These are phyloP conservation scores for Beauveria varroae DNA, from an alignment of 2,329 filamentous ascomycete species.

Conservation along the genomic window DNA sequence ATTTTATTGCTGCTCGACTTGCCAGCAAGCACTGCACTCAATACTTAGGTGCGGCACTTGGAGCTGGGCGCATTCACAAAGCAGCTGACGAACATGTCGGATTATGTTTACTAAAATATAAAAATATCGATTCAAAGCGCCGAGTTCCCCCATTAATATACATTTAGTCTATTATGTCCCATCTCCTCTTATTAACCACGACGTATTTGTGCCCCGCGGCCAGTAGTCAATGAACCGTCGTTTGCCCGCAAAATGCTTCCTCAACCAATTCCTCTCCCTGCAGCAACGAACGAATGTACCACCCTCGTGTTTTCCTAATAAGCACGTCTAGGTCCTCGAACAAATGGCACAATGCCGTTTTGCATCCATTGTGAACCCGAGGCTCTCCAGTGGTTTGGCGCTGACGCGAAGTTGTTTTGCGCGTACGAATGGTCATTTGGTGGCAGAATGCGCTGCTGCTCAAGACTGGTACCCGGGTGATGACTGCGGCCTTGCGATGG, in stretches of 20 bases:
- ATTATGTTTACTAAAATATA: neutral
- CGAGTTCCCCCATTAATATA: neutral
- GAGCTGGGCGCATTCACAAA: neutral
- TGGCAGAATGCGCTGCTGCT: neutral
- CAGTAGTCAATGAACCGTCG: neutral
- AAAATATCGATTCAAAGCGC: neutral
- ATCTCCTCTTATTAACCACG: neutral
- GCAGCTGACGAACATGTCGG: too few species aligned
- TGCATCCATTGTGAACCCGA: constrained; percentile 12
- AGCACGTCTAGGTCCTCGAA: constrained; percentile 2
- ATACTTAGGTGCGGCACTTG: too few species aligned
- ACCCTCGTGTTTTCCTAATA: neutral
- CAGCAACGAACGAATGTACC: neutral
- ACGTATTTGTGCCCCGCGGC: neutral
- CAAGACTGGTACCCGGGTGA: neutral
- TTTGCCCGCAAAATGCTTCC: neutral
- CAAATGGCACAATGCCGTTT: constrained; percentile 12
- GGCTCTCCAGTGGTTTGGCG: neutral
- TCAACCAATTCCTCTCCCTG: neutral
- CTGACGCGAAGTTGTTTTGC: neutral
- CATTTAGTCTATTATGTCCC: constrained; percentile 6
- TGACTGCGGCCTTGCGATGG: neutral
- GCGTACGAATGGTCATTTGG: neutral
- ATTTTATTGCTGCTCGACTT: too few species aligned
- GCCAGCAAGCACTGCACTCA: neutral